Evolutionary conservation across 1,284 basidiomycete genomes (phyloP).

Genomic region (Neonothopanus nambi): DNA sequence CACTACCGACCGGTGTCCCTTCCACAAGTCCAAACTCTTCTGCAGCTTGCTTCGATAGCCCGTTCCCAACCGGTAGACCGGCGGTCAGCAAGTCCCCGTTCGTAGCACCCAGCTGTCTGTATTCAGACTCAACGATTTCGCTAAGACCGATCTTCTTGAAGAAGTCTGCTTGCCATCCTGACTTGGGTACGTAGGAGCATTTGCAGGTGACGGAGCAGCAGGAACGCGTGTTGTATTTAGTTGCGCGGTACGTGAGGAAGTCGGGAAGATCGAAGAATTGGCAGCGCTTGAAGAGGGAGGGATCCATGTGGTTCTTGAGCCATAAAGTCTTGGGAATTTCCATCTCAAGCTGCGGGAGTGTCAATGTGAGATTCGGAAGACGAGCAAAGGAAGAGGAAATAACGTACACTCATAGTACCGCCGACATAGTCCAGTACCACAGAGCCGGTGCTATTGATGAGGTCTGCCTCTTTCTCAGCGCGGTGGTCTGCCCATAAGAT

Average conservation of each 20-base stretch:
- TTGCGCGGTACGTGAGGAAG: constrained; percentile 93
- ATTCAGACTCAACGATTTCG: constrained; percentile 68
- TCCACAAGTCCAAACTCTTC: constrained; percentile 82
- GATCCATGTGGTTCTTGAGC: constrained; percentile 88
- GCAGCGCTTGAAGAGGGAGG: constrained; percentile 73
- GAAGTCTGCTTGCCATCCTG: constrained; percentile 89
- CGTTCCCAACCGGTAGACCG: constrained; percentile 87
- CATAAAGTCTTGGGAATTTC: constrained; percentile 96
- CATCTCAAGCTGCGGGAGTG: constrained; percentile 80
- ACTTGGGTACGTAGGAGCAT: constrained; percentile 88
- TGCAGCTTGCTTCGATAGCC: constrained; percentile 79
- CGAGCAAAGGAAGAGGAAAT: constrained; percentile 18
- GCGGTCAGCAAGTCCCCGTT: constrained; percentile 78
- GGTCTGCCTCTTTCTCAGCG: constrained; percentile 87
- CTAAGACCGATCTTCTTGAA: constrained; percentile 81
- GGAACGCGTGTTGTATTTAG: constrained; percentile 77
- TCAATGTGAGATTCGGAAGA: constrained; percentile 5
- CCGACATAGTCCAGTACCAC: constrained; percentile 94
- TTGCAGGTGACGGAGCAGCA: constrained; percentile 97
- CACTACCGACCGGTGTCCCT: constrained; percentile 94
- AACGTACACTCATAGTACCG: constrained; percentile 89
- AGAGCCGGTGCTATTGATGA: constrained; percentile 86
- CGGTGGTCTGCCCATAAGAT: constrained; percentile 96
- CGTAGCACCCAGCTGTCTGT: constrained; percentile 78
- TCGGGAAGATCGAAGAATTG: constrained; percentile 98